These are phyloP conservation scores for Mucor ambiguus DNA, from an alignment of 371 early-diverging fungal genomes.

Conservation along the genomic window DNA sequence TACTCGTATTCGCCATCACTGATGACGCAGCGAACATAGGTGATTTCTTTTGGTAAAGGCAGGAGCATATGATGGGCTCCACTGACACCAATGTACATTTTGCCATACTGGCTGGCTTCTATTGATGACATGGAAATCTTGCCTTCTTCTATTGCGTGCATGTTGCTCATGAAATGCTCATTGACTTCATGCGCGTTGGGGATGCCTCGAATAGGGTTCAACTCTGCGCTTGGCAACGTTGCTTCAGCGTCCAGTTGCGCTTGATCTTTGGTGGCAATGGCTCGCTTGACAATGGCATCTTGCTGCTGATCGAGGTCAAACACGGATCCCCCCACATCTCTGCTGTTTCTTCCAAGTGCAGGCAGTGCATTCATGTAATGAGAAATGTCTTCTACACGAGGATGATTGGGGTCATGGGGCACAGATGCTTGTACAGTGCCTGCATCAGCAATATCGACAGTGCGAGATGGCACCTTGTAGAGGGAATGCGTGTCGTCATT, in stretches of 20 bases:
- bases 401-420: constrained; percentile 15
- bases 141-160: background rate
- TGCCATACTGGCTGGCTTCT: constrained; percentile 23
- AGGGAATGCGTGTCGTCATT: constrained; percentile 1
- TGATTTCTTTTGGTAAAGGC: constrained; percentile 39
- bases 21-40: constrained; percentile 42
- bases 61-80: constrained; percentile 34
- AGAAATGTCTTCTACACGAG: constrained; percentile 31
- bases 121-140: constrained; percentile 15
- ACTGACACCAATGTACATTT: constrained; percentile 38
- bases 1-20: constrained; percentile 46
- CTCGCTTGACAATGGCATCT: constrained; percentile 3
- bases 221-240: background rate
- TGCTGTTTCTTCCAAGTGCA: background rate
- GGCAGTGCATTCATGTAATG: constrained; percentile 31
- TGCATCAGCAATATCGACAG: constrained; percentile 11
- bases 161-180: background rate
- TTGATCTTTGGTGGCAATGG: background rate
- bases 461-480: constrained; percentile 12
- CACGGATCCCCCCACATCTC: constrained; percentile 2
- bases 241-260: background rate
- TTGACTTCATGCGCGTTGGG: constrained; percentile 31
- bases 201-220: constrained; percentile 16
- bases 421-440: background rate
- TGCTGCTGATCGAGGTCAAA: constrained; percentile 10